Percentiles rank a stretch among this genome's conserved stretches.
Evolutionary conservation across 2,329 filamentous ascomycete genomes (phyloP).

Genomic region (Stylonectria norvegica): DNA sequence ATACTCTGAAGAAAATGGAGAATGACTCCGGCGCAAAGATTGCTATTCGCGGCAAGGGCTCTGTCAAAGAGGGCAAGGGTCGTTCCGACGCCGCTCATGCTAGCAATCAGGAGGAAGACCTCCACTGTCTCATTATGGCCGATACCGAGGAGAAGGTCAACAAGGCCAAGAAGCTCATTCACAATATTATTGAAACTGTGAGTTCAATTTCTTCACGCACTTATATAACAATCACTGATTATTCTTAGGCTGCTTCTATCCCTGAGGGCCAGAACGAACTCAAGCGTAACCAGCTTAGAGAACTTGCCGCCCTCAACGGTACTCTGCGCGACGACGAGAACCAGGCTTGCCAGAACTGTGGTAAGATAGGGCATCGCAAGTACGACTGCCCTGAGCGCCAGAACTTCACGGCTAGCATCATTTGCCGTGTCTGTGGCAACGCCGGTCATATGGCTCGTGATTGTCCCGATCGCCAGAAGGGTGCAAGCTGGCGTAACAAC

Average conservation of each 20-base stretch:
- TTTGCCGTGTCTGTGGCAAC: slow-evolving; percentile 96
- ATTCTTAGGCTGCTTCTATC: slow-evolving; percentile 82
- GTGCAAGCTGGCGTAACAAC: slow-evolving; percentile 87
- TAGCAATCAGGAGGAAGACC: slow-evolving; percentile 99
- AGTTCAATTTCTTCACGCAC: slow-evolving; percentile 41
- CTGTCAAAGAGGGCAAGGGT: slow-evolving; percentile 98
- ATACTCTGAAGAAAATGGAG: slow-evolving; percentile 99
- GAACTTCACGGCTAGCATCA: slow-evolving; percentile 99
- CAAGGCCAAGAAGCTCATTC: slow-evolving; percentile 97
- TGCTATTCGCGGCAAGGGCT: slow-evolving; percentile 98
- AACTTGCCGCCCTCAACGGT: slow-evolving; percentile 96
- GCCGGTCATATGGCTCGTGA: slow-evolving; percentile 98
- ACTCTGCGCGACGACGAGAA: slow-evolving; percentile 98
- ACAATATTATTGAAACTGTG: slow-evolving; percentile 98
- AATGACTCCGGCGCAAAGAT: slow-evolving; percentile 96
- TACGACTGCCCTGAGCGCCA: slow-evolving; percentile 97
- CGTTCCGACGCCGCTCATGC: slow-evolving; percentile 98
- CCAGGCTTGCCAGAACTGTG: slow-evolving; percentile 98
- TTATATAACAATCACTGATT: slow-evolving; percentile 28
- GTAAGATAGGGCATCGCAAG: slow-evolving; percentile 97
- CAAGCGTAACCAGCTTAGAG: slow-evolving; percentile 96
- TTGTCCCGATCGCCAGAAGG: slow-evolving; percentile 90
- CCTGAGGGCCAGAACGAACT: slow-evolving; percentile 98
- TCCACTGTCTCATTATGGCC: slow-evolving; percentile 99
- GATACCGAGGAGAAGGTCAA: slow-evolving; percentile 99